Evolutionary conservation across 2,329 filamentous ascomycete genomes (phyloP).

Genomic region (Beauveria pseudobassiana): DNA sequence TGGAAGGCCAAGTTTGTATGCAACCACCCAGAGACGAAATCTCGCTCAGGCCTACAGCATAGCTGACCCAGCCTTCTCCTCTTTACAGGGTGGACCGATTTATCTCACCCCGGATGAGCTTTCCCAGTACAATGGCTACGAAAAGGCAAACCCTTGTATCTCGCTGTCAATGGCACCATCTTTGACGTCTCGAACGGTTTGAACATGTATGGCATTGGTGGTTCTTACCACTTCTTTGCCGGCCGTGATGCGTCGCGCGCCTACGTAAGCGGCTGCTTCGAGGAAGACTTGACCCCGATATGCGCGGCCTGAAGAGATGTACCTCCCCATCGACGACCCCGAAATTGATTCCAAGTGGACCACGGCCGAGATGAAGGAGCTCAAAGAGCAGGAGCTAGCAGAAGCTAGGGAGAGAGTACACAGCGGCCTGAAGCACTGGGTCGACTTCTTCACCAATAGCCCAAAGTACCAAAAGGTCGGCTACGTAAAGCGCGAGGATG

Average conservation of each 20-base stretch:
- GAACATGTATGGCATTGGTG: constrained; percentile 72
- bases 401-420: constrained; percentile 58
- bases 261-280: constrained; percentile 90
- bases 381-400: constrained; percentile 56
- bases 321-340: constrained; percentile 56
- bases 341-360: constrained; percentile 53
- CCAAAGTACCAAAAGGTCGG: constrained; percentile 79
- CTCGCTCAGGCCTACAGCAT: neutral
- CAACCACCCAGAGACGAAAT: constrained; percentile 6
- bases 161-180: constrained; percentile 82
- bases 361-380: constrained; percentile 42
- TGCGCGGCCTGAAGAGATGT: constrained; percentile 88
- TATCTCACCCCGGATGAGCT: constrained; percentile 71
- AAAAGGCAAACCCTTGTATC: constrained; percentile 74
- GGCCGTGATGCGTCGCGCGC: constrained; percentile 80
- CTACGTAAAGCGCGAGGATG: constrained; percentile 54
- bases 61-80: constrained; percentile 5
- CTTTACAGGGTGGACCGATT: constrained; percentile 46
- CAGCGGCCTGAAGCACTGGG: constrained; percentile 71
- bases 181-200: constrained; percentile 71
- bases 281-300: constrained; percentile 75
- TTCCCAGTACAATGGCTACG: constrained; percentile 65
- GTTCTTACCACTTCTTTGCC: constrained; percentile 79
- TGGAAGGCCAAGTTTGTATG: constrained; percentile 57
- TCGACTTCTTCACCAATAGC: constrained; percentile 70